A percentile compares a stretch with the other conserved stretches of the same genome.
Conservation (phyloP, 2,329 filamentous ascomycete genomes). For the Ceratocystis alfenasii region DNA sequence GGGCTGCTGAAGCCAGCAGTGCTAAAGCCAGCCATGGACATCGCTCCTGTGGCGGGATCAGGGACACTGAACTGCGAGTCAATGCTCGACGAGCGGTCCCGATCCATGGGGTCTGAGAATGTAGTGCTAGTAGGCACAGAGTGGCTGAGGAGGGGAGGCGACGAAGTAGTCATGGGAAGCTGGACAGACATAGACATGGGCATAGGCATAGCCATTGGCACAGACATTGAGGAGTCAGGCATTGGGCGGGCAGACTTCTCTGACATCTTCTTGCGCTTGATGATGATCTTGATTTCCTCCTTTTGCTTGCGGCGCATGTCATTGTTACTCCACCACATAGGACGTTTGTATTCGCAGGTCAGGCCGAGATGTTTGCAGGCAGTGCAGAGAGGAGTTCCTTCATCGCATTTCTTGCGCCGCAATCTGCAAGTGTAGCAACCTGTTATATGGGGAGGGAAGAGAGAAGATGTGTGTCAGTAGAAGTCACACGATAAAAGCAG, state of each 20-base stretch:
- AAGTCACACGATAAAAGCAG: not conserved
- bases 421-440: constrained; percentile 59
- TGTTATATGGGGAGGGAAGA: constrained; percentile 26
- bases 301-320: constrained; percentile 78
- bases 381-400: constrained; percentile 49
- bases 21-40: constrained; percentile 41
- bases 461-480: not conserved
- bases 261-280: constrained; percentile 89
- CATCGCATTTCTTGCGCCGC: constrained; percentile 58
- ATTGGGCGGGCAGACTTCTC: constrained; percentile 62
- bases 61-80: constrained; percentile 61
- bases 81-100: constrained; percentile 63
- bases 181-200: constrained; percentile 6
- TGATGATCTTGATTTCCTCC: constrained; percentile 91
- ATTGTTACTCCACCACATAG: constrained; percentile 94
- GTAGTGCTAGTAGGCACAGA: constrained; percentile 71
- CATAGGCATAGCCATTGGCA: constrained; percentile 5
- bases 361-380: constrained; percentile 66
- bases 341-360: constrained; percentile 89
- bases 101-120: constrained; percentile 61
- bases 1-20: constrained; percentile 45
- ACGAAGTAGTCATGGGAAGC: constrained; percentile 35
- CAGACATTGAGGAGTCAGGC: constrained; percentile 33
- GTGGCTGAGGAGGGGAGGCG: constrained; percentile 67
- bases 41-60: not conserved